Conservation (phyloP, 257 asterid genomes). For the Solanum stenotomum region DNA sequence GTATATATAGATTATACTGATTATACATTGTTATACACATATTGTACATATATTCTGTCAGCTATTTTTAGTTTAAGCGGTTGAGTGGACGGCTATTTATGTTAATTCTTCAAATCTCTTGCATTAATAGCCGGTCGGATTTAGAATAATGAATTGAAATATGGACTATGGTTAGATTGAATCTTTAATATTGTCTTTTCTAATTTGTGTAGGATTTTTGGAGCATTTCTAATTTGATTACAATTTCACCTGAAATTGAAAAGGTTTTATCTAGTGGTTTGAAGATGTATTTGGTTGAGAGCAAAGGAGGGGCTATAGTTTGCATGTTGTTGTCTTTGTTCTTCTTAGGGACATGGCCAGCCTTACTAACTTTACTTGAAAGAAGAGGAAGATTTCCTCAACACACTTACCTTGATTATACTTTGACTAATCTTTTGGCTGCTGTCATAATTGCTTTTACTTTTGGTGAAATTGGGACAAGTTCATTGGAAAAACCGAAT, state of each 20-base stretch:
- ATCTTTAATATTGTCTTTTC: background rate
- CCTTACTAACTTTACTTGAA: constrained; percentile 69
- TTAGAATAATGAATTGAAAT: background rate
- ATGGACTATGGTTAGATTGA: background rate
- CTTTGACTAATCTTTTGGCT: constrained; percentile 78
- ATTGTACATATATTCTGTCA: background rate
- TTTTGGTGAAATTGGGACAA: constrained; percentile 66
- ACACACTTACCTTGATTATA: constrained; percentile 86
- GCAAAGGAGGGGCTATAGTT: constrained; percentile 90
- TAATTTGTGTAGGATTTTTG: constrained; percentile 21
- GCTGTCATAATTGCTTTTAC: constrained; percentile 85
- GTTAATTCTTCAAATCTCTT: background rate
- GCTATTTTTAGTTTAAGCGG: background rate
- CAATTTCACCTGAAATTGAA: background rate
- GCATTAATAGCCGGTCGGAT: background rate
- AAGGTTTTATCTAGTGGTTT: background rate
- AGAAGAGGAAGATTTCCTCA: constrained; percentile 94
- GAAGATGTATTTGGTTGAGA: constrained; percentile 84
- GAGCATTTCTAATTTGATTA: constrained; percentile 18
- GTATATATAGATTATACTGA: background rate
- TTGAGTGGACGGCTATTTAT: background rate
- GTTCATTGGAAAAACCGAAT: constrained; percentile 46
- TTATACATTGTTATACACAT: background rate
- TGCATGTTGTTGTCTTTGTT: constrained; percentile 70
- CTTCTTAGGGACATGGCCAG: constrained; percentile 98